Evolutionary conservation across 2,329 filamentous ascomycete species (phyloP).

Genomic region (Fusarium pseudograminearum): DNA sequence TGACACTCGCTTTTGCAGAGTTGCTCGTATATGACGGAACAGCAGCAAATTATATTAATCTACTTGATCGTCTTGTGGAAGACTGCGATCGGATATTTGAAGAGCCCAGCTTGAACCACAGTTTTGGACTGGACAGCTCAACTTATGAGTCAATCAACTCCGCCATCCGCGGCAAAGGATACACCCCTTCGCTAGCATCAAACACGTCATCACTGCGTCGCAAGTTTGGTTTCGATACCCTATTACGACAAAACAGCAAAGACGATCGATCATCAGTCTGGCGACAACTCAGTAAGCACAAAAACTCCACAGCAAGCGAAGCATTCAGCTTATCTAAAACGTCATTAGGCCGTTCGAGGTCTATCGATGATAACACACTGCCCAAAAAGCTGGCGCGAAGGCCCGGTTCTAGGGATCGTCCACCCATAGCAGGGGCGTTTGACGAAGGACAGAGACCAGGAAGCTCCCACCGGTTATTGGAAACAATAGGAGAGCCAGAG

Average conservation of each 20-base stretch:
- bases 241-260: slow-evolving; percentile 84
- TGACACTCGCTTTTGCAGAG: slow-evolving; percentile 91
- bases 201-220: slow-evolving; percentile 87
- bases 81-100: slow-evolving; percentile 92
- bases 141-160: slow-evolving; percentile 71
- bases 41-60: slow-evolving; percentile 85
- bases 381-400: slow-evolving; percentile 56
- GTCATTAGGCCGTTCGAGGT: slow-evolving; percentile 77
- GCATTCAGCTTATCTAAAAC: slow-evolving; percentile 74
- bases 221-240: slow-evolving; percentile 82
- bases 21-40: slow-evolving; percentile 82
- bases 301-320: slow-evolving; percentile 70
- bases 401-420: slow-evolving; percentile 69
- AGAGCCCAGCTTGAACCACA: slow-evolving; percentile 61
- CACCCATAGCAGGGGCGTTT: slow-evolving; percentile 71
- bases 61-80: slow-evolving; percentile 89
- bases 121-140: slow-evolving; percentile 55
- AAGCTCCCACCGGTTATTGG: slow-evolving; percentile 68
- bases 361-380: slow-evolving; percentile 75
- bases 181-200: slow-evolving; percentile 81
- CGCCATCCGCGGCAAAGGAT: slow-evolving; percentile 67
- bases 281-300: slow-evolving; percentile 88
- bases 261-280: slow-evolving; percentile 82
- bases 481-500: slow-evolving; percentile 70
- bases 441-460: slow-evolving; percentile 68